phyloP scores from a whole-genome alignment of 768 basidiomycete genomes.

The Phylloporus sp. region DNA sequence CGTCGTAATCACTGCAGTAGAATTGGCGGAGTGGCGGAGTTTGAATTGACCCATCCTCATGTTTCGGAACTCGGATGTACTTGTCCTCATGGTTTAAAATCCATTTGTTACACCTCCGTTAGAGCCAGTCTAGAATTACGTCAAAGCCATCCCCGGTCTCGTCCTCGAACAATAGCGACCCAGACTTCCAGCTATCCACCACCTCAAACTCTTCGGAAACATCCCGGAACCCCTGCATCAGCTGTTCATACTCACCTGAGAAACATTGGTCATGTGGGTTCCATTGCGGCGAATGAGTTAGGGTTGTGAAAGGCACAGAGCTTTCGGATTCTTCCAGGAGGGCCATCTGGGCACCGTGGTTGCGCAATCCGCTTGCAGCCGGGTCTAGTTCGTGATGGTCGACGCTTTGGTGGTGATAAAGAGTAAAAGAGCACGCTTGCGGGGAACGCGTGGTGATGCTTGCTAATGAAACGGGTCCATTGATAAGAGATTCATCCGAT shows the following conservation, averaged over 20 bases:
- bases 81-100: slow-evolving; percentile 20
- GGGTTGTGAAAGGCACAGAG: slow-evolving; percentile 1
- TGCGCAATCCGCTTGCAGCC: slow-evolving; percentile 8
- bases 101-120: not conserved
- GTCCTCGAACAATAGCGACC: slow-evolving; percentile 16
- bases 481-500: slow-evolving; percentile 28
- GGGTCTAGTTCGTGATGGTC: slow-evolving; percentile 7
- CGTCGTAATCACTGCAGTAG: slow-evolving; percentile 16
- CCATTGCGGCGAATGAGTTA: slow-evolving; percentile 7
- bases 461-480: slow-evolving; percentile 12
- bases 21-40: slow-evolving; percentile 29
- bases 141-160: slow-evolving; percentile 4
- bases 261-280: slow-evolving; percentile 10
- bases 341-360: slow-evolving; percentile 11
- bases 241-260: slow-evolving; percentile 9
- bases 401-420: slow-evolving; percentile 16
- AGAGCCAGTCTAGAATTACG: slow-evolving; percentile 6
- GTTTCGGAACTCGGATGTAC: slow-evolving; percentile 28
- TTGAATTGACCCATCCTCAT: slow-evolving; percentile 23
- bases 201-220: slow-evolving; percentile 13
- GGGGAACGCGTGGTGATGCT: slow-evolving; percentile 15
- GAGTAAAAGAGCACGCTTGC: slow-evolving; percentile 9
- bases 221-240: slow-evolving; percentile 11
- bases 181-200: slow-evolving; percentile 11
- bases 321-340: slow-evolving; percentile 18